Conservation (phyloP, 2,329 filamentous ascomycete species). For the Sporothrix schenckii region DNA sequence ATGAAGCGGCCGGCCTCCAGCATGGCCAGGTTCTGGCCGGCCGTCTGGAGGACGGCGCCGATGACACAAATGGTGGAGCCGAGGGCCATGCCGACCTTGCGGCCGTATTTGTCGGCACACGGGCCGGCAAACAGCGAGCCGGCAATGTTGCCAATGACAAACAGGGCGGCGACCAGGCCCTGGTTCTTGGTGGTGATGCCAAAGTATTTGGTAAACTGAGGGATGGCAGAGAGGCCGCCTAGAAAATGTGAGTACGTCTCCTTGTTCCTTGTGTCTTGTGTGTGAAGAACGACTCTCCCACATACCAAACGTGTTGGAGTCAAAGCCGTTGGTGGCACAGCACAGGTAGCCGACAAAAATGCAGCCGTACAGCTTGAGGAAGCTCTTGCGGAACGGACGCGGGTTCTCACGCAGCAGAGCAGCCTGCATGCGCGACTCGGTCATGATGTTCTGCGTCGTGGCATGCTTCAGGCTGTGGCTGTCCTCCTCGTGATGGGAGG, state of each 20-base stretch:
- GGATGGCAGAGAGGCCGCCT: constrained; percentile 28
- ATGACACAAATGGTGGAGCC: constrained; percentile 23
- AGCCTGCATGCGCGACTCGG: constrained; percentile 28
- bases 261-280: no score
- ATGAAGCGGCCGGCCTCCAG: constrained; percentile 29
- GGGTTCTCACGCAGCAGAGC: constrained; percentile 29
- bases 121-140: constrained; percentile 25
- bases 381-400: constrained; percentile 17
- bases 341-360: constrained; percentile 30
- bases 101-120: constrained; percentile 24
- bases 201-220: constrained; percentile 25
- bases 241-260: background rate
- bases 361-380: constrained; percentile 28
- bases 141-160: constrained; percentile 26
- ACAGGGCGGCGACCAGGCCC: constrained; percentile 27
- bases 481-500: constrained; percentile 6
- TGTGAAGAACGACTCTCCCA: background rate
- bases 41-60: constrained; percentile 24
- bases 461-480: constrained; percentile 6
- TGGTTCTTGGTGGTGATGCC: constrained; percentile 28
- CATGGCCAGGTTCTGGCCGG: constrained; percentile 17
- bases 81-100: constrained; percentile 27
- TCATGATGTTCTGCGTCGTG: constrained; percentile 22
- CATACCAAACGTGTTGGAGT: constrained; percentile 27
- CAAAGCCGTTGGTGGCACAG: constrained; percentile 29